Base-by-base conservation (phyloP, 2,329 filamentous ascomycete genomes). In the Teratosphaeria destructans region DNA sequence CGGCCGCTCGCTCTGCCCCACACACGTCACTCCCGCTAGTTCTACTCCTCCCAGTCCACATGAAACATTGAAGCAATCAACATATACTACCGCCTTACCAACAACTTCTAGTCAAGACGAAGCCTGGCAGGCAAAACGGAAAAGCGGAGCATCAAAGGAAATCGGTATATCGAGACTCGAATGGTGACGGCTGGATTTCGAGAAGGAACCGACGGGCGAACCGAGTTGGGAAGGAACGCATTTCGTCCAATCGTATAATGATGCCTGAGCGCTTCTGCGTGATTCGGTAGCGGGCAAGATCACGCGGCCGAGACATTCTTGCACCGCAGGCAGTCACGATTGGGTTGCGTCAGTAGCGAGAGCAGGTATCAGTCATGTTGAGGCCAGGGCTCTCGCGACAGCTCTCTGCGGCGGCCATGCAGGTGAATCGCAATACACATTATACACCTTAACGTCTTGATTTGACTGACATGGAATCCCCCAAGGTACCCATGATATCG, bases 401-500 rank as follows among this genome's bases (percentile, higher is more conserved):
- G 64, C 67, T 71, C 52, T 68, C 65, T 34, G 69, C 69, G 57
- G 66, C 66, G 60, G 56, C 56, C 39, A 29, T 49, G 23, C 35
- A 27, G 32, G 52, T 19, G 19, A 54, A 26, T 54, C 16, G 12
- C 7, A 5, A 37, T 7, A 39, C 8, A 39, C 32, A 14, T 32
- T 19, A 10, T 27, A 14, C 29, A 37, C 14, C 14, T 23, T 6
- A 23, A 57, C 5, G 19, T 27, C n/a, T n/a, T 26, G 26, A 32
- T 23, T 8, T 27, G 26, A n/a, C n/a, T 39, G 49, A 57, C 52
- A 57, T 43, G 35, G 43, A 57, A 3, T 23, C 16, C 19, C 43
- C n/a, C n/a, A 5, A 95, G 79, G 86, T 90, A 66, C 92, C 92
- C 63, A 97, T 97, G 93, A 87, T 97, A 69, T 95, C 91, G 69